These are phyloP conservation scores for Xylaria venustula DNA, from an alignment of 495 filamentous ascomycete species.

Conservation along the genomic window DNA sequence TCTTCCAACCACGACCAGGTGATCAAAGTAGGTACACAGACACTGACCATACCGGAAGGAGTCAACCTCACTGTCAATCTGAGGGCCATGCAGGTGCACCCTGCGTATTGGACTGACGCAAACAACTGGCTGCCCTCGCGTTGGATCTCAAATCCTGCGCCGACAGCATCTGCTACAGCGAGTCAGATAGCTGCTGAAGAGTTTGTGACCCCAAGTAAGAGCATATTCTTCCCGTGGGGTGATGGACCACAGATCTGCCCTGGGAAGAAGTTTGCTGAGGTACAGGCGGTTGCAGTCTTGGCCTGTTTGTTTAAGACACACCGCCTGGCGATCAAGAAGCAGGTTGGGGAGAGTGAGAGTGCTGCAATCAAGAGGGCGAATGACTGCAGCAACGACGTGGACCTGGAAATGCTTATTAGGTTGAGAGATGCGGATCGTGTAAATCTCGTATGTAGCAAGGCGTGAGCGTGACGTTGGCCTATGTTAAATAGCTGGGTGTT, in stretches of 20 bases:
- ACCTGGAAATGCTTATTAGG: slow-evolving; percentile 31
- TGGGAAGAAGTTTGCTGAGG: slow-evolving; percentile 31
- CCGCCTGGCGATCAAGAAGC: slow-evolving; percentile 13
- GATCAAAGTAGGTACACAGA: slow-evolving; percentile 25
- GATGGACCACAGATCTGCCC: slow-evolving; percentile 29
- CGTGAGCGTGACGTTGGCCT: no score
- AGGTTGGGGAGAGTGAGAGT: slow-evolving; percentile 36
- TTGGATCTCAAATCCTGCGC: slow-evolving; percentile 17
- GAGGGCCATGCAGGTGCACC: slow-evolving; percentile 40
- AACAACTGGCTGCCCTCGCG: slow-evolving; percentile 25
- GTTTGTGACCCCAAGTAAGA: slow-evolving; percentile 22
- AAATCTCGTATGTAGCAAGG: slow-evolving; percentile 16
- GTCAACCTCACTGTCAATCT: slow-evolving; percentile 36
- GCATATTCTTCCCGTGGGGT: slow-evolving; percentile 26
- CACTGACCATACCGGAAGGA: slow-evolving; percentile 32
- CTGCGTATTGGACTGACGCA: slow-evolving; percentile 42
- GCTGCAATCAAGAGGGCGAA: slow-evolving; percentile 40
- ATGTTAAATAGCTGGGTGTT: no score
- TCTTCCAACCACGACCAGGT: slow-evolving; percentile 20
- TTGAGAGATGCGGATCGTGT: slow-evolving; percentile 37
- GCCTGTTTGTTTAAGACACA: slow-evolving; percentile 21
- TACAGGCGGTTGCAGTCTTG: slow-evolving; percentile 26
- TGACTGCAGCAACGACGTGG: slow-evolving; percentile 33
- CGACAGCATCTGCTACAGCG: slow-evolving; percentile 2
- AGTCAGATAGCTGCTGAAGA: slow-evolving; percentile 18